A percentile compares a stretch with the other conserved stretches of the same genome.
Conservation (phyloP, 164 flowering plant species). For the Magnolia kwangsiensis region DNA sequence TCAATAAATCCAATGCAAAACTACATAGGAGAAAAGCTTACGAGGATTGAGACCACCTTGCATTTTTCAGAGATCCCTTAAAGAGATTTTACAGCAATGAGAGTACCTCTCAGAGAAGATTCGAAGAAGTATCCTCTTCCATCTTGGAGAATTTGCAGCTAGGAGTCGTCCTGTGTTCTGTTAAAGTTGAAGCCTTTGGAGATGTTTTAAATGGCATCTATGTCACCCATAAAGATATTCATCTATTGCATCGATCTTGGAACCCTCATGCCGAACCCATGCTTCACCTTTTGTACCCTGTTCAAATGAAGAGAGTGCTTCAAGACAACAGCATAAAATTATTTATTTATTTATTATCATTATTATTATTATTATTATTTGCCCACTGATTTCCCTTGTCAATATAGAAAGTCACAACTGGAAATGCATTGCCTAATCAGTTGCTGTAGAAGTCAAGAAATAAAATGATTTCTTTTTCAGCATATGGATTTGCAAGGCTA, state of each 20-base stretch:
- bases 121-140: background rate
- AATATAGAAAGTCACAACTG: too few relatives aligned
- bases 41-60: background rate
- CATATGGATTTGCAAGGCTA: too few relatives aligned
- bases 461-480: too few relatives aligned
- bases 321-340: background rate
- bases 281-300: constrained; percentile 20
- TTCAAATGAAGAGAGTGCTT: background rate
- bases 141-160: background rate
- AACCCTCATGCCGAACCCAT: constrained; percentile 23
- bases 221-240: background rate
- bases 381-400: too few relatives aligned
- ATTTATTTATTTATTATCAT: too few relatives aligned
- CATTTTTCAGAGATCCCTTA: background rate
- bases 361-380: too few relatives aligned
- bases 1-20: background rate
- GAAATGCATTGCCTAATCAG: too few relatives aligned
- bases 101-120: background rate
- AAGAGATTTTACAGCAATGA: background rate
- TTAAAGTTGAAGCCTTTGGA: background rate
- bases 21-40: background rate
- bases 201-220: background rate
- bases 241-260: constrained; percentile 8
- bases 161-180: background rate
- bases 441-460: too few relatives aligned